phyloP scores from a whole-genome alignment of 2,329 filamentous ascomycete genomes.

The Diaporthe amygdali region DNA sequence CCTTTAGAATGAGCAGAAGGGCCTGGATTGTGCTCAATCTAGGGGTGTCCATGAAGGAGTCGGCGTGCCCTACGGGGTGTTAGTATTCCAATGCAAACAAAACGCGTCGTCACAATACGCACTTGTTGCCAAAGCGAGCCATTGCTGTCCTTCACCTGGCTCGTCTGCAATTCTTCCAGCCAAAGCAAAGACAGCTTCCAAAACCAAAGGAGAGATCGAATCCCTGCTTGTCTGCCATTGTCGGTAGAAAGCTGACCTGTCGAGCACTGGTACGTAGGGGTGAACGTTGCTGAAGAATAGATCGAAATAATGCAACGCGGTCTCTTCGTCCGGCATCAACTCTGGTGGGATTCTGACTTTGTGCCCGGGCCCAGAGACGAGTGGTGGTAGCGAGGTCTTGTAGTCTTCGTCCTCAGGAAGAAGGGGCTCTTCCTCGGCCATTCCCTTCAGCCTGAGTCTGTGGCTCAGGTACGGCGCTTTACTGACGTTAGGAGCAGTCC shows the following conservation, averaged over 20 bases:
- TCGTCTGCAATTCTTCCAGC: conserved; percentile 84
- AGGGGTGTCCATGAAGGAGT: conserved; percentile 92
- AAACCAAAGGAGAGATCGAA: conserved; percentile 85
- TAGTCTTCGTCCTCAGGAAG: conserved; percentile 76
- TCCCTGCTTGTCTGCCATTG: conserved; percentile 86
- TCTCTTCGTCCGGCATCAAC: conserved; percentile 88
- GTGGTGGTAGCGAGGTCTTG: conserved; percentile 72
- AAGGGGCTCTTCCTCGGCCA: conserved; percentile 64
- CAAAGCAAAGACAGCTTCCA: conserved; percentile 92
- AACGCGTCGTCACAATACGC: conserved; percentile 33
- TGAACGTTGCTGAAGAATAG: conserved; percentile 92
- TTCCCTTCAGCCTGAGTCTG: conserved; percentile 48
- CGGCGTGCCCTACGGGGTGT: conserved; percentile 74
- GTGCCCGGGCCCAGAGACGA: conserved; percentile 70
- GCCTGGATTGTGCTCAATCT: conserved; percentile 91
- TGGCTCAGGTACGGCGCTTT: conserved; percentile 84
- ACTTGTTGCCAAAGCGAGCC: conserved; percentile 90
- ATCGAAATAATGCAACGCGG: conserved; percentile 82
- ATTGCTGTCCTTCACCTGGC: conserved; percentile 84
- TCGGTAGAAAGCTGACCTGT: conserved; percentile 81
- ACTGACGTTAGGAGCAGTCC: conserved; percentile 12
- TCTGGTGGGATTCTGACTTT: conserved; percentile 89
- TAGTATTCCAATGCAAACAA: conserved; percentile 29
- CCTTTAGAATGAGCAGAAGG: conserved; percentile 85
- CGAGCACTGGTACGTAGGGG: conserved; percentile 89